These are phyloP conservation scores for Microbotryomycetes sp. DNA, from an alignment of 1,284 basidiomycete genomes.

Conservation along the genomic window DNA sequence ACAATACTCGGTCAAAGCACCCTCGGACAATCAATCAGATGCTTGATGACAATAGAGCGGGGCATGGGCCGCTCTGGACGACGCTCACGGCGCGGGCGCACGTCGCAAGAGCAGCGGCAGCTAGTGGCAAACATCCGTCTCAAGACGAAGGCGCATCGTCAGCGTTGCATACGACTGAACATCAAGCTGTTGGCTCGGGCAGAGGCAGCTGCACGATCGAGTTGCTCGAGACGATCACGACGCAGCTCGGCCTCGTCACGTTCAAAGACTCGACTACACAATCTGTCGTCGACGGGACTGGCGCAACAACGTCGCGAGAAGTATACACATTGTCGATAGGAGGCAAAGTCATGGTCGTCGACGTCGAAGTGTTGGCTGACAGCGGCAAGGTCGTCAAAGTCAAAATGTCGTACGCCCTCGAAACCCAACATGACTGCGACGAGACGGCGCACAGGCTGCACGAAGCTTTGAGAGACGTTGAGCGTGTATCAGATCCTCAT, in stretches of 20 bases:
- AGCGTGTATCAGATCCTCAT: neutral
- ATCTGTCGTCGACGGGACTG: neutral
- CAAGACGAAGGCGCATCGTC: neutral
- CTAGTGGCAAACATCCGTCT: neutral
- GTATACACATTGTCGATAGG: slow-evolving; percentile 16
- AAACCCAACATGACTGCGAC: neutral
- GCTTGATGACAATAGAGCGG: neutral
- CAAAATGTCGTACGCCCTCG: slow-evolving; percentile 23
- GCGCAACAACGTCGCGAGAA: neutral
- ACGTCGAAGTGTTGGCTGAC: slow-evolving; percentile 8
- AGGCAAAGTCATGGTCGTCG: slow-evolving; percentile 28
- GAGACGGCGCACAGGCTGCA: neutral
- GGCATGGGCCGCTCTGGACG: too few relatives aligned
- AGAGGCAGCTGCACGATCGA: neutral
- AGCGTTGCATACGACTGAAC: neutral
- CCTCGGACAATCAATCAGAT: neutral
- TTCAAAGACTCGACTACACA: neutral
- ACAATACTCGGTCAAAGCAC: neutral
- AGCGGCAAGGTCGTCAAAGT: neutral
- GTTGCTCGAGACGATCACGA: neutral
- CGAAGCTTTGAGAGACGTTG: neutral
- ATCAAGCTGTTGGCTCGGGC: neutral
- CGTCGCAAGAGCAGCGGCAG: too few relatives aligned
- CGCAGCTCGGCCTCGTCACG: neutral
- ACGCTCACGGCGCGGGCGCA: too few relatives aligned